phyloP scores from a whole-genome alignment of 495 filamentous ascomycete species.

The Collariella sp. region DNA sequence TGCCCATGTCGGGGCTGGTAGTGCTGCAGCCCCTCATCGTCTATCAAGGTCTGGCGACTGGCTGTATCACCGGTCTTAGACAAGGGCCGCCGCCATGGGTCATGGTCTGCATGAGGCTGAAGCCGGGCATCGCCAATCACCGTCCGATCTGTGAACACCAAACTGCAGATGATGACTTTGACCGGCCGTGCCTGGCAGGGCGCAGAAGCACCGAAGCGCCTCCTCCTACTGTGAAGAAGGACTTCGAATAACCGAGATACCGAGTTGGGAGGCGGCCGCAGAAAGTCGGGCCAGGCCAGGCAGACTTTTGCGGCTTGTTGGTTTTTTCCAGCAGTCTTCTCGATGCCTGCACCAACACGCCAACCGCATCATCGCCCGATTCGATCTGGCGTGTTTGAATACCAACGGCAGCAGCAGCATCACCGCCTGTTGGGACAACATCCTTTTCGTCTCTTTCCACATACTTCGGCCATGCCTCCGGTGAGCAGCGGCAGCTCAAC shows the following conservation, averaged over 20 bases:
- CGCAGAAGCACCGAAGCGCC: too few relatives aligned
- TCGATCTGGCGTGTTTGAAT: too few relatives aligned
- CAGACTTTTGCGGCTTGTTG: not conserved
- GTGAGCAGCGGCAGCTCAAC: too few relatives aligned
- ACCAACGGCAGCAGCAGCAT: too few relatives aligned
- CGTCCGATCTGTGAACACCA: not conserved
- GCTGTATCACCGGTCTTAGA: constrained; percentile 7
- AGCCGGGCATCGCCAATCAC: not conserved
- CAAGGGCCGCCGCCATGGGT: constrained; percentile 2
- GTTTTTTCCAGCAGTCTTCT: not conserved
- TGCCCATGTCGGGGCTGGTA: constrained; percentile 4
- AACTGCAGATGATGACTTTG: not conserved
- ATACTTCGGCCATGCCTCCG: too few relatives aligned
- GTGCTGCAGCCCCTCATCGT: constrained; percentile 11
- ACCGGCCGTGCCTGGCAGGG: not conserved
- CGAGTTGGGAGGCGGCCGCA: constrained; percentile 2
- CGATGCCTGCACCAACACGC: not conserved
- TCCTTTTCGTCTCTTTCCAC: too few relatives aligned
- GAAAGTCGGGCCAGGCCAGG: not conserved
- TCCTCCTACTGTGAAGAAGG: too few relatives aligned
- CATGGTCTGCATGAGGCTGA: constrained; percentile 12
- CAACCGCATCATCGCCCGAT: not conserved
- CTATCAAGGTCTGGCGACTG: constrained; percentile 11
- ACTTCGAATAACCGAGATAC: not conserved
- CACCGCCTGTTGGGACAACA: too few relatives aligned